A percentile compares a stretch with the other conserved stretches of the same genome.
These are phyloP conservation scores for Solanum corneliomulleri DNA, from an alignment of 257 asterid genomes.

Conservation along the genomic window DNA sequence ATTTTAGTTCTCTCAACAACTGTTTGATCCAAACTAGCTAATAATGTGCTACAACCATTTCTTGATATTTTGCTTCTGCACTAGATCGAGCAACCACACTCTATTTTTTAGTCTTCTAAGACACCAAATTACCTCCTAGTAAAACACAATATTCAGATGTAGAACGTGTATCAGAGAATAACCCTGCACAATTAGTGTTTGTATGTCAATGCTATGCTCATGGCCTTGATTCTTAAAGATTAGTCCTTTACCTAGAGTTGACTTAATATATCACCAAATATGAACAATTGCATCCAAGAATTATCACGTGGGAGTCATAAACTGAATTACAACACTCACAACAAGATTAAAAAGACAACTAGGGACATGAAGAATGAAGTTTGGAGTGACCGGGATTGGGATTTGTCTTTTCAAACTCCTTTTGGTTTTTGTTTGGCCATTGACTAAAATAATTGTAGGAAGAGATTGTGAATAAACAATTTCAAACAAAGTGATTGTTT, in stretches of 20 bases:
- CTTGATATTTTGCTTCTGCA: background rate
- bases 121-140: background rate
- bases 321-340: background rate
- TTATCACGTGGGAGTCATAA: background rate
- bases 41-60: background rate
- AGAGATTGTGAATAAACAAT: background rate
- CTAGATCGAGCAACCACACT: background rate
- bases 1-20: background rate
- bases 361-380: background rate
- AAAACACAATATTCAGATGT: background rate
- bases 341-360: background rate
- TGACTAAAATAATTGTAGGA: background rate
- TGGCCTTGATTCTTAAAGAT: background rate
- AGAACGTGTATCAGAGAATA: background rate
- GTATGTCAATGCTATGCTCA: background rate
- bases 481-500: background rate
- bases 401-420: background rate
- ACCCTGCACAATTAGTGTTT: background rate
- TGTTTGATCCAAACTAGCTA: background rate
- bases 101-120: background rate
- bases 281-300: background rate
- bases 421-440: background rate
- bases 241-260: background rate
- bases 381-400: background rate
- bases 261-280: background rate